A percentile compares a stretch with the other conserved stretches of the same genome.
These are phyloP conservation scores for Phytophthora hybrid DNA, from an alignment of 352 stramenopile species.

Conservation along the genomic window DNA sequence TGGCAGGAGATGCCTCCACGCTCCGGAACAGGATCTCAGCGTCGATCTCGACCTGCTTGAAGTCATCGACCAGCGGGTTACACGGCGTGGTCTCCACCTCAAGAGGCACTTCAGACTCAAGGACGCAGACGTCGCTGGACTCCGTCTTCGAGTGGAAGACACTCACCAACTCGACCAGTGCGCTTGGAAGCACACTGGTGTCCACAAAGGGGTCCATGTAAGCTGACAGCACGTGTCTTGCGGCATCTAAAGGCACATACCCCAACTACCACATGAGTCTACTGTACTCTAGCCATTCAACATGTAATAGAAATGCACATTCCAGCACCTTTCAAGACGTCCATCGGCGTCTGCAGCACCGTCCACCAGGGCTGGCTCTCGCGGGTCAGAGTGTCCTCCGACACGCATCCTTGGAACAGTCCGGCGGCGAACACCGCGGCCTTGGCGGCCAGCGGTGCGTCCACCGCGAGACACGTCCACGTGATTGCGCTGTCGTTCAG, in stretches of 20 bases:
- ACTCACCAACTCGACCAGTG: slow-evolving; percentile 32
- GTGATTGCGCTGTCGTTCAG: slow-evolving; percentile 64
- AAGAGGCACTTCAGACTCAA: slow-evolving; percentile 11
- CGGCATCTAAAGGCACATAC: slow-evolving; percentile 27
- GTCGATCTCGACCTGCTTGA: slow-evolving; percentile 32
- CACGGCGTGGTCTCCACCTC: slow-evolving; percentile 4
- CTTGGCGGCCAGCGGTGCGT: slow-evolving; percentile 45
- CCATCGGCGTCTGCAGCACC: slow-evolving; percentile 38
- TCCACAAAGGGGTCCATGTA: slow-evolving; percentile 40
- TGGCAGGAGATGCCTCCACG: slow-evolving; percentile 13
- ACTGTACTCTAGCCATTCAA: not conserved
- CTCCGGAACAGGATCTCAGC: slow-evolving; percentile 30
- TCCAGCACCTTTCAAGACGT: slow-evolving; percentile 45
- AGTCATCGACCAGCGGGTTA: slow-evolving; percentile 18
- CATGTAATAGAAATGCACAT: not conserved
- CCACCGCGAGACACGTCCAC: slow-evolving; percentile 53
- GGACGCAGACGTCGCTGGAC: slow-evolving; percentile 20
- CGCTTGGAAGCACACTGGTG: slow-evolving; percentile 22
- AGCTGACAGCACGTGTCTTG: slow-evolving; percentile 38
- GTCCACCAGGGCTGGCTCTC: slow-evolving; percentile 42
- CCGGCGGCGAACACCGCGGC: slow-evolving; percentile 57
- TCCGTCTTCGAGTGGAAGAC: slow-evolving; percentile 33
- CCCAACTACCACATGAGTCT: slow-evolving; percentile 28
- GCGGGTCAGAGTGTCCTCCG: slow-evolving; percentile 22
- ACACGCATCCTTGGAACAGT: slow-evolving; percentile 42